Evolutionary conservation across 345 rosid species (phyloP), one percentile per base, ranked within the genome.

Genomic region (Syzygium jambos): DNA sequence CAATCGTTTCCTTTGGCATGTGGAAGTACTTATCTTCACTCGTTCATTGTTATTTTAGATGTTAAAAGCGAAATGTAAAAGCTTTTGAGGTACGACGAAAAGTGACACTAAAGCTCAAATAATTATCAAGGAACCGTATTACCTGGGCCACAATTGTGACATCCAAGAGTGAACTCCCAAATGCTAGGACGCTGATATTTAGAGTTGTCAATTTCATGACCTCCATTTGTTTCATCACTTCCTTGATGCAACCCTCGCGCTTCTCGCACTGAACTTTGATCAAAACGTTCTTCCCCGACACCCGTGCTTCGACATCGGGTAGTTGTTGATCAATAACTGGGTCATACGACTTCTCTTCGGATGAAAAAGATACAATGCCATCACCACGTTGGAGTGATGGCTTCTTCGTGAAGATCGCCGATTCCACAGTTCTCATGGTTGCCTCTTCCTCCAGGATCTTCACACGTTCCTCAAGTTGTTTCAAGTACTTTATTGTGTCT

Each of bases 141-240:
- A 96, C 98, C 98, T 92, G 92, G 52, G 95, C 89, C 80, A 96
- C 91, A 29, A 96, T 88, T 68, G 96, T 95, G 59, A 95, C 87
- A 85, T 95, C 95, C n/a, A 95, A 93, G 56, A 92, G 90, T 85
- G 95, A 93, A 78, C 59, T 92, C 15, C 98, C 98, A 88, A 96
- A 95, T 6, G 95, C 93, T 88, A 95, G 87, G 89, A 90, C 90
- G 82, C 90, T 93, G 92, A 89, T 94, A 85, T 91, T 96, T 84
- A 91, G 86, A n/a, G 93, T 87, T 29, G 93, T 89, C 55, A 95
- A 94, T 82, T 65, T 89, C 84, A 94, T 90, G 87, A 77, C 91
- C 88, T 95, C 96, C 13, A 96, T 80, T 41, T 94, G 91, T 53
- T 82, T 86, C 30, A 94, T 87, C 85, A 95, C 89, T 86, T 94